Percentiles rank a stretch among this genome's conserved stretches.
phyloP scores from a whole-genome alignment of 1,284 basidiomycete species.

The Apiotrichum siamense region DNA sequence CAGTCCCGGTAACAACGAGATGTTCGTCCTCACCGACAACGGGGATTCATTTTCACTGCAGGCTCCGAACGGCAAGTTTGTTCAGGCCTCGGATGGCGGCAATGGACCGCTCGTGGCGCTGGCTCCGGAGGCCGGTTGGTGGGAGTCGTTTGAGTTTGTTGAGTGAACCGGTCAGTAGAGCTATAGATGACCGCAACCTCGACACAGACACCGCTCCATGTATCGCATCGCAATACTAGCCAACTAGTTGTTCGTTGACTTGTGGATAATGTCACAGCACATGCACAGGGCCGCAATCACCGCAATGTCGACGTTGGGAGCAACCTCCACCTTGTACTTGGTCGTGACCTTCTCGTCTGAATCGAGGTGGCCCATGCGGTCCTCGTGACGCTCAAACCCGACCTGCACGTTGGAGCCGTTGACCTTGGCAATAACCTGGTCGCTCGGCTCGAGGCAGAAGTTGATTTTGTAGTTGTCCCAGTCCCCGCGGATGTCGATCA shows the following conservation, averaged over 20 bases:
- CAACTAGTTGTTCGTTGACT: neutral
- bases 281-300: neutral
- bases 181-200: neutral
- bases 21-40: slow-evolving; percentile 2
- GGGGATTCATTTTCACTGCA: slow-evolving; percentile 1
- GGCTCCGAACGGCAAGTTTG: slow-evolving; percentile 11
- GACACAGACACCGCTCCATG: neutral
- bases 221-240: neutral
- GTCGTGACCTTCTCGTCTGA: neutral
- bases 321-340: neutral
- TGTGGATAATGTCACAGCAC: neutral
- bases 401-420: neutral
- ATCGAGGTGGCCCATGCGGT: neutral
- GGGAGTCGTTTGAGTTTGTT: slow-evolving; percentile 16
- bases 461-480: neutral
- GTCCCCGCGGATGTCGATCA: neutral
- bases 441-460: neutral
- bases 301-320: slow-evolving; percentile 1
- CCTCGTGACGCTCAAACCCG: neutral
- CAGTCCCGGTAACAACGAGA: slow-evolving; percentile 5
- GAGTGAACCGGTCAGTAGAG: neutral
- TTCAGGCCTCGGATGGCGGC: slow-evolving; percentile 6
- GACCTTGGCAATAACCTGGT: neutral
- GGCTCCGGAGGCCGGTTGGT: slow-evolving; percentile 10
- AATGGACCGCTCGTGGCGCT: slow-evolving; percentile 1